A percentile compares a stretch with the other conserved stretches of the same genome.
Conservation (phyloP, 768 basidiomycete genomes). For the Russula emetica region DNA sequence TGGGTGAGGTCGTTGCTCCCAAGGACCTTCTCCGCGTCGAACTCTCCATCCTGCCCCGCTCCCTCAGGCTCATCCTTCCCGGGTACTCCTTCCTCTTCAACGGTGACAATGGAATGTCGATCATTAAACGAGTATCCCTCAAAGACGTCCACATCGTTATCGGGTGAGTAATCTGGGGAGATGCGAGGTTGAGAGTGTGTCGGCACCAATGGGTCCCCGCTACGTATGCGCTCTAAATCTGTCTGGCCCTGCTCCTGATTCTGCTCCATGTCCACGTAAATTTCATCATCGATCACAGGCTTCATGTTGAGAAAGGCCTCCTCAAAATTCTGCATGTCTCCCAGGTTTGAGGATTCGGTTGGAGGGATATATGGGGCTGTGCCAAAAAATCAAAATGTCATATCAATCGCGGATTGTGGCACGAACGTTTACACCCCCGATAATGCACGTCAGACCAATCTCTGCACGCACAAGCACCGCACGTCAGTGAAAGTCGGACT, state of each 20-base stretch:
- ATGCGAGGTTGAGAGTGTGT: constrained; percentile 76
- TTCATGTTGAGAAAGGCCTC: constrained; percentile 95
- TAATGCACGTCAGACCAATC: constrained; percentile 93
- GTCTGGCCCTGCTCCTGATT: constrained; percentile 61
- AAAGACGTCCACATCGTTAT: constrained; percentile 70
- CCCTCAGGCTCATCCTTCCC: constrained; percentile 22
- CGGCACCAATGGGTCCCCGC: constrained; percentile 66
- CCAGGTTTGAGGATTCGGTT: constrained; percentile 84
- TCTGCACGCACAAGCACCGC: constrained; percentile 40
- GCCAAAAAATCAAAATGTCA: constrained; percentile 16
- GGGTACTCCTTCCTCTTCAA: constrained; percentile 46
- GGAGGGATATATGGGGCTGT: constrained; percentile 89
- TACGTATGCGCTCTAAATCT: constrained; percentile 65
- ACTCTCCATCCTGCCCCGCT: neutral
- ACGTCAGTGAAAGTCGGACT: constrained; percentile 33
- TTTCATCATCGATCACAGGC: constrained; percentile 79
- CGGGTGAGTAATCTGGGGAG: constrained; percentile 55
- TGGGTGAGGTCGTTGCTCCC: constrained; percentile 40
- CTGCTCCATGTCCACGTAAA: constrained; percentile 61
- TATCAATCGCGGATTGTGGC: constrained; percentile 18
- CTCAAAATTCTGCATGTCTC: constrained; percentile 97
- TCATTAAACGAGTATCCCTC: constrained; percentile 94
- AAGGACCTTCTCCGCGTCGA: constrained; percentile 10
- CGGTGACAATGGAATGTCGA: constrained; percentile 69
- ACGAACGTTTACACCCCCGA: constrained; percentile 87